Evolutionary conservation across 73 alveolate genomes (phyloP).

Genomic region (Tetrahymena elliotti): DNA sequence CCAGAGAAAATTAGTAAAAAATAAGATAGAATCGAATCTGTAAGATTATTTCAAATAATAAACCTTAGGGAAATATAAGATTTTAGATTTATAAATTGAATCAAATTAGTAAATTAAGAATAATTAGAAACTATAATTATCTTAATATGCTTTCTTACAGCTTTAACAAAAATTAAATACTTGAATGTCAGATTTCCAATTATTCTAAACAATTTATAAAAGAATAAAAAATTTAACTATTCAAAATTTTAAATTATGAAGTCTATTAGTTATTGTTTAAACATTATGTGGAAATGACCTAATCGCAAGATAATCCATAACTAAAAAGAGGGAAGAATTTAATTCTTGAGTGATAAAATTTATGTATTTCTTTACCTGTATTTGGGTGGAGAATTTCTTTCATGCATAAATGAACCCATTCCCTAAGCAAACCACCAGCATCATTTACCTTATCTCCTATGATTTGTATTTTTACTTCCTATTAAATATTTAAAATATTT

Average conservation of each 20-base stretch:
- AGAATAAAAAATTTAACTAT: not conserved
- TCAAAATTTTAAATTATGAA: not conserved
- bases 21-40: not conserved
- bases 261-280: not conserved
- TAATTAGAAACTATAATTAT: too few species aligned
- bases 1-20: not conserved
- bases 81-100: not conserved
- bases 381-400: slow-evolving; percentile 40
- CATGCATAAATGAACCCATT: slow-evolving; percentile 44
- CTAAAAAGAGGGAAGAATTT: not conserved
- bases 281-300: not conserved
- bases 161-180: too few species aligned
- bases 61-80: not conserved
- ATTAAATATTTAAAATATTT: not conserved
- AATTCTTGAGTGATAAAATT: not conserved
- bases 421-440: slow-evolving; percentile 60
- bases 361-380: not conserved
- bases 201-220: not conserved
- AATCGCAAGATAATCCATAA: too few species aligned
- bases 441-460: slow-evolving; percentile 50
- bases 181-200: not conserved
- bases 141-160: not conserved
- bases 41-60: not conserved
- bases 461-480: slow-evolving; percentile 40
- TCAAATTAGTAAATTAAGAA: too few species aligned